Evolutionary conservation across 1,284 basidiomycete species (phyloP), one percentile per base, ranked within the genome.

Genomic region (Malassezia slooffiae): DNA sequence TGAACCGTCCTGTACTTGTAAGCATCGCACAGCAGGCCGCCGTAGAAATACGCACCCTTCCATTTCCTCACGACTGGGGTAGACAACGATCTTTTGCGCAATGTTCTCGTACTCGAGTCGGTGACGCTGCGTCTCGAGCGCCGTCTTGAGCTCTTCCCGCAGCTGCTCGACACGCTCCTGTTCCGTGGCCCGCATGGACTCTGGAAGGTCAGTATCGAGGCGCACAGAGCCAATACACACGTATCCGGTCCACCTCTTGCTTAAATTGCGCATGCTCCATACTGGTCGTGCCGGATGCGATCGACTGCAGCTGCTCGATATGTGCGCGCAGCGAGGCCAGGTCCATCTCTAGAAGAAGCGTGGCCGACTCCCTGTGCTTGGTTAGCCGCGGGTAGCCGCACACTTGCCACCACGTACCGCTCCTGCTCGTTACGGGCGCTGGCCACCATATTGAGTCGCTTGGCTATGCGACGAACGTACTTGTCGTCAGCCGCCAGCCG

Each of bases 401-500:
- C 1, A 11, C 20, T 9, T n/a, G n/a, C n/a, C n/a, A n/a, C 13
- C 26, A 36, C 43, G 15, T 39, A 48, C 46, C 23, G 41, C 13
- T 48, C 40, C 15, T 38, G 20, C 8, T 23, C 26, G 10, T 13
- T 17, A 8, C 4, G 13, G 3, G 26, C 19, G 6, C 34, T 33
- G n/a, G 34, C 36, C 9, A 48, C 12, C 5, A 23, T 11, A 21
- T 40, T 19, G 16, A 48, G 17, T n/a, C 46, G 40, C 16, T 48
- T 48, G 12, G 36, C 36, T 16, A 48, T 22, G 7, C 46, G 46
- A 4, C 46, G 46, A 2, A 48, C 19, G 13, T 34, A 43, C 16
- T 48, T 48, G 13, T 48, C 46, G 41, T 48, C 46, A 11, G 46
- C 16, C 3, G 40, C 34, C 15, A 48, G 29, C 17, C 46, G 46